phyloP scores from a whole-genome alignment of 2,329 filamentous ascomycete species.

The Fusarium neocosmosporiellum region DNA sequence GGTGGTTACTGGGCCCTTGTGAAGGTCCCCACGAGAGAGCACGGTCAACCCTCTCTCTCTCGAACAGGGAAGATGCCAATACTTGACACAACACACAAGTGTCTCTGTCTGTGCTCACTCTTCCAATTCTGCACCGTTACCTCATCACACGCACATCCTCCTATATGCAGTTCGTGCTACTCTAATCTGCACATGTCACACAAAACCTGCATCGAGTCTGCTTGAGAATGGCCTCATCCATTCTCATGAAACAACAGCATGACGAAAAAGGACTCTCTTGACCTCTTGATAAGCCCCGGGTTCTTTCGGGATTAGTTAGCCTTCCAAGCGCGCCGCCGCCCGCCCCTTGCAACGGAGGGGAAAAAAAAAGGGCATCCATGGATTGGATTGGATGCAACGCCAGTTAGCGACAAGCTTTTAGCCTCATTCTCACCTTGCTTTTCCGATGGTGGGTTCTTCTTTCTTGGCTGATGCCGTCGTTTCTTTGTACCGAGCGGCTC shows the following conservation, averaged over 20 bases:
- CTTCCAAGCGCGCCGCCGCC: neutral
- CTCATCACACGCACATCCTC: conserved; percentile 16
- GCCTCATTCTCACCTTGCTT: neutral
- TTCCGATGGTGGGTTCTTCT: neutral
- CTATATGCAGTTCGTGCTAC: conserved; percentile 11
- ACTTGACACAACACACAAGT: neutral
- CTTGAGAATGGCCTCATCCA: neutral
- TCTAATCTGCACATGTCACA: neutral
- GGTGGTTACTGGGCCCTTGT: neutral
- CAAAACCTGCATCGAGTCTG: neutral
- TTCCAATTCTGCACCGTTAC: conserved; percentile 14
- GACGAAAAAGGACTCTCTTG: conserved; percentile 3
- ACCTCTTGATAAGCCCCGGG: conserved; percentile 19
- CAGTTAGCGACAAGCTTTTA: neutral
- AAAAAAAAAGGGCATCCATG: no score
- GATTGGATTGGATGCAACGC: neutral
- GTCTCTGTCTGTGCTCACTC: conserved; percentile 1
- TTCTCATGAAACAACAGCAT: neutral
- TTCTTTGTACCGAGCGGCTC: conserved; percentile 21
- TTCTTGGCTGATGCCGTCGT: conserved; percentile 21
- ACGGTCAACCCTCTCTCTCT: neutral
- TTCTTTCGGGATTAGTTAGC: conserved; percentile 36
- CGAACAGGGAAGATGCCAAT: neutral
- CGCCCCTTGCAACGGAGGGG: conserved; percentile 10
- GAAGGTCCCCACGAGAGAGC: neutral